A percentile compares a stretch with the other conserved stretches of the same genome.
Evolutionary conservation across 306 rosid genomes (phyloP).

Genomic region (Fragaria vesca): DNA sequence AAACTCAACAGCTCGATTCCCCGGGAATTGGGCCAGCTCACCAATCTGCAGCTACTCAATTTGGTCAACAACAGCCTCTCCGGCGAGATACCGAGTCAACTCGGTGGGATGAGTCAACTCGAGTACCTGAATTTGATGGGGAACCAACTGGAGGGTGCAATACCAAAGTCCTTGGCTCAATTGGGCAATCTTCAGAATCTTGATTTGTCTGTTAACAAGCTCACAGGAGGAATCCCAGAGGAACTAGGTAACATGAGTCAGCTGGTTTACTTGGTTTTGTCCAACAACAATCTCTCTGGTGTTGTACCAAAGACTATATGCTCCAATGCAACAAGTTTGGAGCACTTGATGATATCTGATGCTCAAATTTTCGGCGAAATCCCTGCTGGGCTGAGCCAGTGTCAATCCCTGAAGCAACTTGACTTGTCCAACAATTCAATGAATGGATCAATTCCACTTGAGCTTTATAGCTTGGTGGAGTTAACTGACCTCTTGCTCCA

Average conservation of each 20-base stretch:
- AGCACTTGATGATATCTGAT: slow-evolving; percentile 56
- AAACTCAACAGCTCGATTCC: slow-evolving; percentile 72
- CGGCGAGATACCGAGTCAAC: slow-evolving; percentile 73
- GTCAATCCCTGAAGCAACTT: slow-evolving; percentile 65
- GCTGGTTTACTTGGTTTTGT: slow-evolving; percentile 59
- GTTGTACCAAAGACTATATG: slow-evolving; percentile 61
- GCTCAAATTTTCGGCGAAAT: slow-evolving; percentile 58
- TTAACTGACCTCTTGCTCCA: slow-evolving; percentile 76
- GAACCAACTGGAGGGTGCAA: slow-evolving; percentile 64
- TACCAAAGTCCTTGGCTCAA: slow-evolving; percentile 57
- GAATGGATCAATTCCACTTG: slow-evolving; percentile 74
- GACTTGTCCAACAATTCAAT: slow-evolving; percentile 83
- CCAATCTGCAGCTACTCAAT: slow-evolving; percentile 60
- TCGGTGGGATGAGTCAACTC: slow-evolving; percentile 61
- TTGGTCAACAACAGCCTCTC: slow-evolving; percentile 61
- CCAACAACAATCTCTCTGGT: slow-evolving; percentile 67
- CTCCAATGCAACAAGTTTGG: slow-evolving; percentile 73
- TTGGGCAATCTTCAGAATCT: slow-evolving; percentile 66
- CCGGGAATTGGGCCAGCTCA: slow-evolving; percentile 50
- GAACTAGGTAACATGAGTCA: slow-evolving; percentile 69
- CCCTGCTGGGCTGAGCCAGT: slow-evolving; percentile 62
- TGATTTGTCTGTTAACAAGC: slow-evolving; percentile 73
- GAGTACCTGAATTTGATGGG: slow-evolving; percentile 65
- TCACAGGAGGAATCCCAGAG: slow-evolving; percentile 64
- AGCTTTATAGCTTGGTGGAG: slow-evolving; percentile 46